Evolutionary conservation across 306 rosid genomes (phyloP).

Genomic region (Ochetophila trinervis): DNA sequence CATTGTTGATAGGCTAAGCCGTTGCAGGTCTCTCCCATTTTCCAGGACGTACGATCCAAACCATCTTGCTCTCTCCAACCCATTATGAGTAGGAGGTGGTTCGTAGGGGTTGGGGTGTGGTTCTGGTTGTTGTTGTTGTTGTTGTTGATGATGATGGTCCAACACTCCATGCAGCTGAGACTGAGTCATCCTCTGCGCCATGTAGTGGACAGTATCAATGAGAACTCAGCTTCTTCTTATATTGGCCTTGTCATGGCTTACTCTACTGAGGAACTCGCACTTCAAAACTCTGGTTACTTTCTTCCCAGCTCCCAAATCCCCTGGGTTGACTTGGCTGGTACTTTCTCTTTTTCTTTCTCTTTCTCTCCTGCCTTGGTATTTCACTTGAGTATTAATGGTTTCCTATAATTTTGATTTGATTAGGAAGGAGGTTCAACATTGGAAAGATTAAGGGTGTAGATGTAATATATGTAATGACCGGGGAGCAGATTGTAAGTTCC

Average conservation of each 20-base stretch:
- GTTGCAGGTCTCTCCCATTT: no score
- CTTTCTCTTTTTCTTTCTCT: neutral
- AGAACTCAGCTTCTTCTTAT: constrained; percentile 8
- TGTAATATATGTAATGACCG: constrained; percentile 15
- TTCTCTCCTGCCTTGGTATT: no score
- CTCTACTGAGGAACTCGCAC: constrained; percentile 12
- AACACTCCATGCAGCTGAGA: constrained; percentile 13
- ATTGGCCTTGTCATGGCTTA: constrained; percentile 22
- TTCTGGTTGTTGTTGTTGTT: neutral
- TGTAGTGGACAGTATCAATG: constrained; percentile 5
- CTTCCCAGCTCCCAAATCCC: constrained; percentile 19
- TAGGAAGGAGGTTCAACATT: constrained; percentile 26
- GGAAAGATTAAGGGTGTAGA: constrained; percentile 7
- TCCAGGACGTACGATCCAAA: no score
- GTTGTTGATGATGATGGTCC: neutral
- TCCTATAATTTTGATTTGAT: neutral
- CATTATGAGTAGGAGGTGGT: neutral
- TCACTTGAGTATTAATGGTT: neutral
- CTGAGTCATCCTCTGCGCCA: neutral
- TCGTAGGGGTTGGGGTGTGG: neutral
- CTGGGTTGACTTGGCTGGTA: constrained; percentile 23
- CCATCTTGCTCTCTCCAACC: no score
- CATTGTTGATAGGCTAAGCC: no score
- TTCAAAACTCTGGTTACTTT: constrained; percentile 8
- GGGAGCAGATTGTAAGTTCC: constrained; percentile 16